Conservation (phyloP, 2,329 filamentous ascomycete genomes). For the Cytospora piceicola region DNA sequence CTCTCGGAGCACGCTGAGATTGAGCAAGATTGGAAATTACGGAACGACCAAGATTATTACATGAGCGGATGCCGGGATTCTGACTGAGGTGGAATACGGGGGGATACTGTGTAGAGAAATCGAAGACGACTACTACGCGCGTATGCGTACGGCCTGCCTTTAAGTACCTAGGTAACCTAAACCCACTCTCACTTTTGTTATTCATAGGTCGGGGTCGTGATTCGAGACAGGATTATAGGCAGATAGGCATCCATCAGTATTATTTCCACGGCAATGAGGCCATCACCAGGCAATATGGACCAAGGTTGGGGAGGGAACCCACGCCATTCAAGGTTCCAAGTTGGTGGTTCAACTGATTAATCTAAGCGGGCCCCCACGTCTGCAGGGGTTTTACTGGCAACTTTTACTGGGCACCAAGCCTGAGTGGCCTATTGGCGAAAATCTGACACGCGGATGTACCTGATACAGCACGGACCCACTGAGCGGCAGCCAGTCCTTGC, state of each 20-base stretch:
- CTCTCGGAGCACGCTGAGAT: not conserved
- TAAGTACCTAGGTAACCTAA: not conserved
- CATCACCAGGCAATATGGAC: not conserved
- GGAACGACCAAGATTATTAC: not conserved
- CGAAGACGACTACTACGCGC: not conserved
- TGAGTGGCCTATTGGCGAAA: not conserved
- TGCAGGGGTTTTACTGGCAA: not conserved
- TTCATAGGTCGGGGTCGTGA: not conserved
- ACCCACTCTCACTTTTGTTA: not conserved
- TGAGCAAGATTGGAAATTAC: not conserved
- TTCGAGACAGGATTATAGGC: no score
- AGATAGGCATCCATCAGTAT: not conserved
- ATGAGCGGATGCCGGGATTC: not conserved
- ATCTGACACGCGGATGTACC: slow-evolving; percentile 2
- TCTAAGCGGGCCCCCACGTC: not conserved
- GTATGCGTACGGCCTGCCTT: not conserved
- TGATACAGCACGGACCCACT: slow-evolving; percentile 3
- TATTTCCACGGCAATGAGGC: not conserved
- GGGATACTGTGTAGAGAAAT: not conserved
- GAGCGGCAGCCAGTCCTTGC: slow-evolving; percentile 1
- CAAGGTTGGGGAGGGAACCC: slow-evolving; percentile 3
- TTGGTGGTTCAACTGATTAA: not conserved
- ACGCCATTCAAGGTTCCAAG: not conserved
- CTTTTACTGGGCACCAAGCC: not conserved
- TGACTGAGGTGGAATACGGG: not conserved